These are phyloP conservation scores for Populus tremula DNA, from an alignment of 345 rosid genomes.

Conservation along the genomic window DNA sequence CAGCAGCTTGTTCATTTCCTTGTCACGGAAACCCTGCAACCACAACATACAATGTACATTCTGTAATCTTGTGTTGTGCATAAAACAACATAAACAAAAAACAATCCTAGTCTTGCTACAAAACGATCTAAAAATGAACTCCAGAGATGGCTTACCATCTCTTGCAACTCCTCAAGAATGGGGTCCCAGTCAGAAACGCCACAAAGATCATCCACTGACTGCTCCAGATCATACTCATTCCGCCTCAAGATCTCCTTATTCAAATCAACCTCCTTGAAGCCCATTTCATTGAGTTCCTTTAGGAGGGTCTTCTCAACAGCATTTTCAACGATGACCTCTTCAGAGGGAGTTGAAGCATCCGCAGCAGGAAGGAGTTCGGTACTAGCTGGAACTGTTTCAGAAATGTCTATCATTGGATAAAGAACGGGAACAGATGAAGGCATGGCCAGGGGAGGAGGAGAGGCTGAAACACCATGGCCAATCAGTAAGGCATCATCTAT, in stretches of 20 bases:
- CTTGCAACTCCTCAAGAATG: slow-evolving; percentile 76
- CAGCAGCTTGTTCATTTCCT: slow-evolving; percentile 74
- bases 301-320: slow-evolving; percentile 53
- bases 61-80: neutral
- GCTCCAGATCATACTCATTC: slow-evolving; percentile 70
- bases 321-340: slow-evolving; percentile 17
- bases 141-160: slow-evolving; percentile 55
- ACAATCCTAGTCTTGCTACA: neutral
- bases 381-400: slow-evolving; percentile 27
- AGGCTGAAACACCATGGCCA: slow-evolving; percentile 27
- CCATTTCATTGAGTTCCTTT: slow-evolving; percentile 88
- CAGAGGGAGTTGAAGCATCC: slow-evolving; percentile 6
- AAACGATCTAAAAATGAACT: neutral
- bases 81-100: neutral
- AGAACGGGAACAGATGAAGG: slow-evolving; percentile 30
- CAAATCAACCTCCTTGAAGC: slow-evolving; percentile 80
- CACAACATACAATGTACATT: neutral
- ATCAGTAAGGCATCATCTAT: slow-evolving; percentile 37
- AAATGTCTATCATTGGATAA: slow-evolving; percentile 49
- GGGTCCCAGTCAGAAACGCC: slow-evolving; percentile 85
- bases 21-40: slow-evolving; percentile 76
- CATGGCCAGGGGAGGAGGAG: slow-evolving; percentile 22
- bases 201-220: slow-evolving; percentile 74
- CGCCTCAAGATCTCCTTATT: slow-evolving; percentile 80
- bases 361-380: slow-evolving; percentile 5